These are phyloP conservation scores for Calonectria montana DNA, from an alignment of 2,329 filamentous ascomycete genomes.

Conservation along the genomic window DNA sequence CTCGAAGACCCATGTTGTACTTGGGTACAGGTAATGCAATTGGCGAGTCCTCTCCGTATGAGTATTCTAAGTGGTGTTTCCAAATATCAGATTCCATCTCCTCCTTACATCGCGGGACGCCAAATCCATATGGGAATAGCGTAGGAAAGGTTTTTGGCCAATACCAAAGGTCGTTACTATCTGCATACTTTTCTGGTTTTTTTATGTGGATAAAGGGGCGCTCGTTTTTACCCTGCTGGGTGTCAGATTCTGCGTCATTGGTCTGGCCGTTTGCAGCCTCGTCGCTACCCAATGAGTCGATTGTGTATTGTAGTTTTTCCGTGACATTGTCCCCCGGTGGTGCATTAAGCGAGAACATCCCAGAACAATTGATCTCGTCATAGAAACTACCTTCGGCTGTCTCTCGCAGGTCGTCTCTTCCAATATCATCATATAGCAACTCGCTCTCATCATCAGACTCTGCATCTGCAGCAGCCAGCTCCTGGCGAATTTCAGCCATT, in stretches of 20 bases:
- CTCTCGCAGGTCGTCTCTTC: background rate
- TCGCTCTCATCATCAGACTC: background rate
- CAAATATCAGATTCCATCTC: background rate
- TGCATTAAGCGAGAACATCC: background rate
- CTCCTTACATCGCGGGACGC: background rate
- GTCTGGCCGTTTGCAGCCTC: background rate
- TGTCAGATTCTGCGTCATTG: no score
- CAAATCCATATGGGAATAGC: background rate
- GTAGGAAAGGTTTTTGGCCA: background rate
- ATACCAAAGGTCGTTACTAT: background rate
- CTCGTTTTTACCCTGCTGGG: background rate
- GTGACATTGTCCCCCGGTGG: background rate
- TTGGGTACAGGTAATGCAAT: no score
- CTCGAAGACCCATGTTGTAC: constrained; percentile 1
- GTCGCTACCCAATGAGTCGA: background rate
- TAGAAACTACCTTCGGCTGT: background rate
- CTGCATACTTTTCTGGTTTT: background rate
- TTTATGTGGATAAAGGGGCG: background rate
- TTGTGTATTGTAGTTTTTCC: background rate
- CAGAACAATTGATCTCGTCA: background rate
- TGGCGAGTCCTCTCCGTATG: background rate
- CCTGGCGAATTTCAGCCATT: background rate
- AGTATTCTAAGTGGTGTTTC: background rate
- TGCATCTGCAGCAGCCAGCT: background rate
- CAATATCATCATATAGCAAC: background rate